Evolutionary conservation across 129 eudicot genomes (phyloP).

Genomic region (Helichrysum umbraculigerum): DNA sequence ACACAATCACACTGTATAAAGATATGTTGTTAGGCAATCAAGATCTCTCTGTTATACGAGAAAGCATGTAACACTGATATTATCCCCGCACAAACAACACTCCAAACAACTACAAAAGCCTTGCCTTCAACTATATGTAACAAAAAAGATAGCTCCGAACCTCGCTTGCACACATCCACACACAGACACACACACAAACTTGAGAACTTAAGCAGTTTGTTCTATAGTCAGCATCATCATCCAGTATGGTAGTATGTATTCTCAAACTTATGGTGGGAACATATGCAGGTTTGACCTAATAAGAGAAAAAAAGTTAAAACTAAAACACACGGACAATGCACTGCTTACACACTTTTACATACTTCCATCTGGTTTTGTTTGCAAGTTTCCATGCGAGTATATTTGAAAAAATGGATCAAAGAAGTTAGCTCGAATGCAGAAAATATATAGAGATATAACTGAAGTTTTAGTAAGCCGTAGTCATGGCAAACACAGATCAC

Average conservation of each 20-base stretch:
- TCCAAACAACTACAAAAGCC: not conserved
- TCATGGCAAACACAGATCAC: not conserved
- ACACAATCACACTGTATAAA: not conserved
- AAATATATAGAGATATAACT: not conserved
- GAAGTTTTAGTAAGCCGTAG: not conserved
- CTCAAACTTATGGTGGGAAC: not conserved
- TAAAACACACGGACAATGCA: not conserved
- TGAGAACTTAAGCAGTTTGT: not conserved
- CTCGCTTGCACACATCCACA: not conserved
- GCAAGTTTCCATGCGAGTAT: not conserved
- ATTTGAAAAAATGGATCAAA: conserved; percentile 4
- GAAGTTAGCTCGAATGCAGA: conserved; percentile 4
- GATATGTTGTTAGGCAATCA: not conserved
- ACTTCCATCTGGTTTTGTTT: not conserved
- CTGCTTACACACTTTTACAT: not conserved
- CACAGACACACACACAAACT: not conserved
- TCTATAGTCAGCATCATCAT: not conserved
- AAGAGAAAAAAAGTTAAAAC: not conserved
- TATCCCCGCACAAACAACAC: not conserved
- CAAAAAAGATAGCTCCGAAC: not conserved
- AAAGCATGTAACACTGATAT: not conserved
- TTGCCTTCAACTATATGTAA: not conserved
- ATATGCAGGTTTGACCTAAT: not conserved
- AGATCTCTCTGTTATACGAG: not conserved
- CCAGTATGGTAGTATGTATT: not conserved